Conservation (phyloP, 208 protist genomes). For the Tritrichomonas musculus region DNA sequence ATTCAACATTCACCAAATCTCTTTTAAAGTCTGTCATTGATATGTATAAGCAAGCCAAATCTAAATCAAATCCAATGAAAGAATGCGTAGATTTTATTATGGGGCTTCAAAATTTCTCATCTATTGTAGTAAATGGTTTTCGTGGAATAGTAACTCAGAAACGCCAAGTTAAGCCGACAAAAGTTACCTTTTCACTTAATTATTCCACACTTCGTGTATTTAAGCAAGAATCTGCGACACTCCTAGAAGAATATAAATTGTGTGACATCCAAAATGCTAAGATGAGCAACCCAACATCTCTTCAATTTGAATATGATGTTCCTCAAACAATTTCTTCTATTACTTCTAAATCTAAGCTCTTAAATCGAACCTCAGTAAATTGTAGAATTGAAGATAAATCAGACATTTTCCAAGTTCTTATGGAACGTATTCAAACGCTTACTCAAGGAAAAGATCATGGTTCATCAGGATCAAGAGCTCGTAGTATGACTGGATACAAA, state of each 20-base stretch:
- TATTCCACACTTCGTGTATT: neutral
- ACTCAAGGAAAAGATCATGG: neutral
- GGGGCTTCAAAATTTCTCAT: neutral
- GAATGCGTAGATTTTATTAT: neutral
- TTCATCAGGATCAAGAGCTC: neutral
- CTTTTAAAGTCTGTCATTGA: neutral
- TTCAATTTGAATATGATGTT: neutral
- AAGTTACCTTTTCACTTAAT: slow-evolving; percentile 3
- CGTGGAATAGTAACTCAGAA: neutral
- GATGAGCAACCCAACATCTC: neutral
- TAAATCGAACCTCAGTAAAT: too few relatives aligned
- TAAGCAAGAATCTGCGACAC: neutral
- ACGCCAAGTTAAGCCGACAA: neutral
- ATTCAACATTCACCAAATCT: neutral
- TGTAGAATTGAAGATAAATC: neutral
- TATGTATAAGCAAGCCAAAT: neutral
- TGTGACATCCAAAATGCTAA: neutral
- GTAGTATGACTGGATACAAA: neutral
- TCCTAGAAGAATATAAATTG: neutral
- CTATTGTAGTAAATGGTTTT: neutral
- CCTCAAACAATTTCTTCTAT: too few relatives aligned
- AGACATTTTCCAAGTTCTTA: neutral
- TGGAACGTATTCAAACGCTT: neutral
- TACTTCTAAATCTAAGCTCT: too few relatives aligned
- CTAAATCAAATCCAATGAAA: neutral